These are phyloP conservation scores for Solanum neorickii DNA, from an alignment of 257 asterid genomes.

Conservation along the genomic window DNA sequence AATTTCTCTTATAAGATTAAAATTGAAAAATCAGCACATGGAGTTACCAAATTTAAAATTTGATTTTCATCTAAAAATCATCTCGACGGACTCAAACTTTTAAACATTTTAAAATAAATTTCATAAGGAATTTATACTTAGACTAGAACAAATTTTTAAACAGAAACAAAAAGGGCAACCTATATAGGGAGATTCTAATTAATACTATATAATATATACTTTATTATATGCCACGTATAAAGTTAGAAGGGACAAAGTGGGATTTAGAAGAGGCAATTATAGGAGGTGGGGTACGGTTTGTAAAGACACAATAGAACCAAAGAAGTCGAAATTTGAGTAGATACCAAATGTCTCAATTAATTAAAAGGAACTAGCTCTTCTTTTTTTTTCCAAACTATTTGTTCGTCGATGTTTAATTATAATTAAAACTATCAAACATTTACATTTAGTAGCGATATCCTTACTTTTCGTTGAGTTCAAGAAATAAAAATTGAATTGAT, in stretches of 20 bases:
- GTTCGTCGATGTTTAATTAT: neutral
- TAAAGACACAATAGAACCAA: neutral
- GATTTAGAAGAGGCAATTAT: neutral
- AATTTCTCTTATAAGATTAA: neutral
- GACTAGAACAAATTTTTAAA: neutral
- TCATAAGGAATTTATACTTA: neutral
- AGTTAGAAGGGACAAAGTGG: neutral
- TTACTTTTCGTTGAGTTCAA: neutral
- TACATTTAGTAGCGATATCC: neutral
- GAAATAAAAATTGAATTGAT: neutral
- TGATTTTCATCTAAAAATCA: too few species aligned
- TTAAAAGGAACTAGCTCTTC: conserved; percentile 1
- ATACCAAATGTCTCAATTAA: conserved; percentile 15
- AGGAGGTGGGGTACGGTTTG: neutral
- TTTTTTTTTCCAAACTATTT: neutral
- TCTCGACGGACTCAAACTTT: neutral
- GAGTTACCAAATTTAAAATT: neutral
- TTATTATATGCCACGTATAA: neutral
- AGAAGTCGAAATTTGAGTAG: conserved; percentile 7
- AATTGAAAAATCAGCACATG: neutral
- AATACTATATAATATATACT: neutral
- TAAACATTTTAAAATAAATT: neutral
- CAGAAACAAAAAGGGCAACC: neutral
- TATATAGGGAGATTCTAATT: neutral
- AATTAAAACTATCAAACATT: neutral